A percentile compares a stretch with the other conserved stretches of the same genome.
phyloP scores from a whole-genome alignment of 495 filamentous ascomycete genomes.

The Penicillium tannophilum region DNA sequence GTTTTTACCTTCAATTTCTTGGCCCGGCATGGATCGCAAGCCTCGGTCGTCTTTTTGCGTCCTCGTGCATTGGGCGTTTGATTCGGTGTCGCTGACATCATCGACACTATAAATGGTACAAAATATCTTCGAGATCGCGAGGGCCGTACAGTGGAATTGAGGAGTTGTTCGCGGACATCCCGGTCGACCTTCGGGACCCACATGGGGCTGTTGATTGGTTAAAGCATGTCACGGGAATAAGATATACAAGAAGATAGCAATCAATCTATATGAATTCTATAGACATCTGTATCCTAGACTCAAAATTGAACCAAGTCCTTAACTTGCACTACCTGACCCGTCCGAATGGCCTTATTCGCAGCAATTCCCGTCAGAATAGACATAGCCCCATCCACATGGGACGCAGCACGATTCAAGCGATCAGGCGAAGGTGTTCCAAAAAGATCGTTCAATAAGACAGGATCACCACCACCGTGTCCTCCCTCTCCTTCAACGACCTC shows the following conservation, averaged over 20 bases:
- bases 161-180: too few relatives aligned
- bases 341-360: conserved; percentile 57
- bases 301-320: conserved; percentile 29
- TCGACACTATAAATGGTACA: not conserved
- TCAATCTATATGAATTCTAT: too few relatives aligned
- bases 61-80: not conserved
- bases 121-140: not conserved
- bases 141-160: too few relatives aligned
- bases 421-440: conserved; percentile 29
- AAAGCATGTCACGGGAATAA: too few relatives aligned
- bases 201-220: too few relatives aligned
- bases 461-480: conserved; percentile 39
- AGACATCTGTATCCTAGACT: not conserved
- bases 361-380: conserved; percentile 61
- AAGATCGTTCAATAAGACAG: conserved; percentile 32
- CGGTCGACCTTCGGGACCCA: too few relatives aligned
- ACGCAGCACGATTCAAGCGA: conserved; percentile 29
- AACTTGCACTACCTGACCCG: conserved; percentile 40
- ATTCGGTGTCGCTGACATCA: not conserved
- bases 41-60: conserved; percentile 15
- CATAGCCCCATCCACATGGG: conserved; percentile 55
- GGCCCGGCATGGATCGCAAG: conserved; percentile 13
- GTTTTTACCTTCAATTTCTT: conserved; percentile 12
- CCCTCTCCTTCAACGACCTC: conserved; percentile 26
- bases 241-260: too few relatives aligned